Evolutionary conservation across 2,329 filamentous ascomycete species (phyloP).

Genomic region (Beauveria brongniartii): DNA sequence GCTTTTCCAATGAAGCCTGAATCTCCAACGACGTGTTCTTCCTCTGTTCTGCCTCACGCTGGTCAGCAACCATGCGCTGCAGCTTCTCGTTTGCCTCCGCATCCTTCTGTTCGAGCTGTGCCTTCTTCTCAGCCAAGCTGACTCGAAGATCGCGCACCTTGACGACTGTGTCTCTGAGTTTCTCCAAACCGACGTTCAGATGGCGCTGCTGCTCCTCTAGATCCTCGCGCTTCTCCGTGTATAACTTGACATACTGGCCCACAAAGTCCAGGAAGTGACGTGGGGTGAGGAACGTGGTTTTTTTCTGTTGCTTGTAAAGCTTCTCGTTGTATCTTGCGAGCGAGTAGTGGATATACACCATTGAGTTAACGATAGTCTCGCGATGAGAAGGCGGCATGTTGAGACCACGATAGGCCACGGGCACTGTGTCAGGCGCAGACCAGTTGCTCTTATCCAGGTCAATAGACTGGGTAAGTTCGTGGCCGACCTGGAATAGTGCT

Average conservation of each 20-base stretch:
- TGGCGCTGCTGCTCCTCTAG: conserved; percentile 97
- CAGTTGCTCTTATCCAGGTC: conserved; percentile 88
- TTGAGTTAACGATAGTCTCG: conserved; percentile 89
- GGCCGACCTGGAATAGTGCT: conserved; percentile 93
- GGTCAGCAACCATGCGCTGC: conserved; percentile 93
- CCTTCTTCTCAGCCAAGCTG: conserved; percentile 90
- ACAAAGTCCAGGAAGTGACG: conserved; percentile 98
- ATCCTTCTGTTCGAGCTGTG: conserved; percentile 86
- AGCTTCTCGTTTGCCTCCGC: conserved; percentile 95
- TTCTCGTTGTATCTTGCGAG: conserved; percentile 83
- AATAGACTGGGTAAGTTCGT: conserved; percentile 90
- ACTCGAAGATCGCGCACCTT: conserved; percentile 89
- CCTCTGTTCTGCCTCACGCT: conserved; percentile 86
- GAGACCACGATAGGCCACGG: conserved; percentile 83
- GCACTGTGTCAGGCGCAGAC: conserved; percentile 79
- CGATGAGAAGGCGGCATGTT: conserved; percentile 80
- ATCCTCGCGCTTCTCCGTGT: conserved; percentile 97
- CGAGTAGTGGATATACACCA: conserved; percentile 98
- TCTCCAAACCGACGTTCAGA: conserved; percentile 96
- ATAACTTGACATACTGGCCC: conserved; percentile 92
- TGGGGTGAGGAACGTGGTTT: conserved; percentile 86
- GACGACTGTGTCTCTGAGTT: conserved; percentile 90
- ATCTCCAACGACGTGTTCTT: conserved; percentile 85
- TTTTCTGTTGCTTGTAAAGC: conserved; percentile 84
- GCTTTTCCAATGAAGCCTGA: conserved; percentile 76